Evolutionary conservation across 1,139 yeast species (phyloP), one percentile per base, ranked within the genome.

Genomic region (Candida frijolesensis): DNA sequence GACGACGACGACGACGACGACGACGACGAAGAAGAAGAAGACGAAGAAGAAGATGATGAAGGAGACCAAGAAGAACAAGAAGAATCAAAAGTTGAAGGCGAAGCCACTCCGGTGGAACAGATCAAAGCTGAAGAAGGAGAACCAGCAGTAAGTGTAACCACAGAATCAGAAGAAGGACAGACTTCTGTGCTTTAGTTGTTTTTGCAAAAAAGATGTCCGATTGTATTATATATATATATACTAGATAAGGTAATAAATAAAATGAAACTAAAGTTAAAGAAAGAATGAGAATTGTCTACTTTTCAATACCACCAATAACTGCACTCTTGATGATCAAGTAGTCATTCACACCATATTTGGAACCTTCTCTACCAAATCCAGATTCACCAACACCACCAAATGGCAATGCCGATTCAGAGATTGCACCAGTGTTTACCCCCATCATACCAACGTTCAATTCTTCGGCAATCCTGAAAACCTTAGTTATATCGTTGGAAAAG

Each of bases 401-500:
- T 15, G 81, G 80, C 51, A 76, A 61, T 3, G 80, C 70, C 3
- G 79, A 74, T 55, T 76, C 80, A 1, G 79, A 72, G 51, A 76
- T 67, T 1, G 68, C 64, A 2, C 80, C 80, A 5, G 79, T 74
- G 56, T 76, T 76, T 8, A 70, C 76, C 33, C 79, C 78, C 39
- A 76, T 63, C 80, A 76, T 76, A n/a, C 81, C 81, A 8, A 70
- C 76, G 50, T 76, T 70, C 46, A 76, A 61, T 12, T 65, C 72
- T 58, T 73, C 77, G 1, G 76, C 78, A 4, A 74, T 70, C 40
- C 82, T 75, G 67, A 84, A 81, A 4, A 87, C 73, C 44, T 85
- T 82, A 51, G 78, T 67, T 51, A 86, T 68, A 48, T 72, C 68
- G 35, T 63, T 65, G 4, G 80, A 67, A 58, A 57, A 76, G 52